A percentile compares a stretch with the other conserved stretches of the same genome.
Evolutionary conservation across 441 rosid genomes (phyloP).

Genomic region (Eutrema salsugineum): DNA sequence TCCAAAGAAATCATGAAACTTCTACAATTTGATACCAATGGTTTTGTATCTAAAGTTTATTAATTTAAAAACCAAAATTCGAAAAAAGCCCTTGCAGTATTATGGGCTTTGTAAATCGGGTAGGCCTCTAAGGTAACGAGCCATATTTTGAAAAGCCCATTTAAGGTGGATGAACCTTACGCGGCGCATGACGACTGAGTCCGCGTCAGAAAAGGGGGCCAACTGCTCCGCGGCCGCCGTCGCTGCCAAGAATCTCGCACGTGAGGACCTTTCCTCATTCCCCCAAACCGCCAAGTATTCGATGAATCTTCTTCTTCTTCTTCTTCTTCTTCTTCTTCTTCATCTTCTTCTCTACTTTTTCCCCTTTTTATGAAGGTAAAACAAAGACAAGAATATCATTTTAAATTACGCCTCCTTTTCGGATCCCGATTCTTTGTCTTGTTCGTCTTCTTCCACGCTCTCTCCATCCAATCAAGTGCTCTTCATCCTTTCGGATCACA

Average conservation of each 20-base stretch:
- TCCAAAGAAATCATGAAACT: too few species aligned
- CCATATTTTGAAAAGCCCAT: background rate
- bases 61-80: too few species aligned
- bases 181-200: background rate
- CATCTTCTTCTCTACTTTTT: background rate
- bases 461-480: background rate
- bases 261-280: background rate
- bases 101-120: too few species aligned
- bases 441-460: background rate
- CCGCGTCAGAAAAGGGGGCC: background rate
- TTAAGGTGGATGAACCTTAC: background rate
- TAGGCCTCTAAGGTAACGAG: too few species aligned
- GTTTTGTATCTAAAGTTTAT: too few species aligned
- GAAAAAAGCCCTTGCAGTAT: too few species aligned
- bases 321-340: background rate
- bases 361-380: background rate
- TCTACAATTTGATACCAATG: too few species aligned
- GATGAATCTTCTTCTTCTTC: background rate
- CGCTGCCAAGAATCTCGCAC: background rate
- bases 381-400: constrained; percentile 2
- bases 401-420: background rate
- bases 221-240: constrained; percentile 7
- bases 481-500: background rate
- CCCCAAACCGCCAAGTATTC: background rate
- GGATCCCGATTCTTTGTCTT: constrained; percentile 2